Evolutionary conservation across 768 basidiomycete species (phyloP).

Genomic region (Hygrophorus pudorinus): DNA sequence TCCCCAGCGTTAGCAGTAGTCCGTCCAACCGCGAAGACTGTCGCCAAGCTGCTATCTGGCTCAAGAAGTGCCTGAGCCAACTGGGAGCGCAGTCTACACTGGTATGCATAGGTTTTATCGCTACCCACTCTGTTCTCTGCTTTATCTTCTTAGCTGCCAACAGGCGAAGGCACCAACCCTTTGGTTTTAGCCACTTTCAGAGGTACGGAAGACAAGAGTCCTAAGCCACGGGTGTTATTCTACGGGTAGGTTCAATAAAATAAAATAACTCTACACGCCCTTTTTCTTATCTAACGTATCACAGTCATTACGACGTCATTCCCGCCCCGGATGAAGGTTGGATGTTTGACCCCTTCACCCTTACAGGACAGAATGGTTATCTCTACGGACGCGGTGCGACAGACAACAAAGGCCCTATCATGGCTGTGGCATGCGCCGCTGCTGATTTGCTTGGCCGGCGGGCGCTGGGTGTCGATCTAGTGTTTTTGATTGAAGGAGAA

Average conservation of each 20-base stretch:
- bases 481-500: constrained; percentile 92
- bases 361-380: constrained; percentile 81
- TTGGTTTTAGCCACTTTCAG: constrained; percentile 84
- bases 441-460: constrained; percentile 66
- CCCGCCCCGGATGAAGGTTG: constrained; percentile 66
- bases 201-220: constrained; percentile 47
- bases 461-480: constrained; percentile 74
- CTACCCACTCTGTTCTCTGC: not conserved
- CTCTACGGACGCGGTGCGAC: constrained; percentile 86
- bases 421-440: constrained; percentile 85
- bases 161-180: constrained; percentile 70
- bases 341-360: constrained; percentile 74
- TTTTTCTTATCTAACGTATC: not conserved
- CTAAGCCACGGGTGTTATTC: constrained; percentile 72
- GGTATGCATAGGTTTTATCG: constrained; percentile 29
- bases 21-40: constrained; percentile 73
- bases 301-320: constrained; percentile 95
- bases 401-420: constrained; percentile 93
- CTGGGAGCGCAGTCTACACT: constrained; percentile 78
- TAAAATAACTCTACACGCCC: too few species aligned
- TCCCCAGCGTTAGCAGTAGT: constrained; percentile 74
- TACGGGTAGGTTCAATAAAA: constrained; percentile 65
- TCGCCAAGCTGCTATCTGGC: constrained; percentile 87
- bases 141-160: constrained; percentile 47
- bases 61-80: constrained; percentile 80